Percentiles rank a stretch among this genome's conserved stretches.
These are phyloP conservation scores for Polymyxa betae DNA, from an alignment of 208 protist genomes.

Conservation along the genomic window DNA sequence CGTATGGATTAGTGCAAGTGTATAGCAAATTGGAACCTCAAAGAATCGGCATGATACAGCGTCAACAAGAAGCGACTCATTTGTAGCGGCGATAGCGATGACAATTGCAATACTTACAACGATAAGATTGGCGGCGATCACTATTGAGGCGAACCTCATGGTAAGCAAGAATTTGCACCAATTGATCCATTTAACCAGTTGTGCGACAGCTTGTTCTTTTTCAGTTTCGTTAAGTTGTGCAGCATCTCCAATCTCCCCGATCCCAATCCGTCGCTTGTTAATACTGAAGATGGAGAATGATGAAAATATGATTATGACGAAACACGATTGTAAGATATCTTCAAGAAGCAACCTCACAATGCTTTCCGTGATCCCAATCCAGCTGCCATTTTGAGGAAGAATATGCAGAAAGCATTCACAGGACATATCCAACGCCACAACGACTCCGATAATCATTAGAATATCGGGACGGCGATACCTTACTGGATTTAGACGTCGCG, in stretches of 20 bases:
- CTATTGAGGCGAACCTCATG: background rate
- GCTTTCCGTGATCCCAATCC: slow-evolving; percentile 3
- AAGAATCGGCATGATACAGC: background rate
- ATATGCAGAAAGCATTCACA: background rate
- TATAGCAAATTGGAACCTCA: background rate
- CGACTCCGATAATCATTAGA: background rate
- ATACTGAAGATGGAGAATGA: slow-evolving; percentile 1
- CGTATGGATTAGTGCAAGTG: background rate
- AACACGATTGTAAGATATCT: slow-evolving; percentile 26
- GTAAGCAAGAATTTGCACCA: slow-evolving; percentile 24
- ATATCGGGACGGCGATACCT: slow-evolving; percentile 29
- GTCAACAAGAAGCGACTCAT: slow-evolving; percentile 9
- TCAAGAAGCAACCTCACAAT: background rate
- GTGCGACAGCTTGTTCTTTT: background rate
- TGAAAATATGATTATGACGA: slow-evolving; percentile 16
- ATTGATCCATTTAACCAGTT: background rate
- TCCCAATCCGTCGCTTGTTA: background rate
- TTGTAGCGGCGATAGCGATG: background rate
- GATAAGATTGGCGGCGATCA: background rate
- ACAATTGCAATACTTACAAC: background rate
- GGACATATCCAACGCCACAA: background rate
- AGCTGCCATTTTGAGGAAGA: background rate
- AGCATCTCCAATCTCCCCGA: background rate
- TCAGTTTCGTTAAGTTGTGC: background rate
- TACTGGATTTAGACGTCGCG: background rate